These are phyloP conservation scores for Bombardia bombarda DNA, from an alignment of 495 filamentous ascomycete genomes.

Conservation along the genomic window DNA sequence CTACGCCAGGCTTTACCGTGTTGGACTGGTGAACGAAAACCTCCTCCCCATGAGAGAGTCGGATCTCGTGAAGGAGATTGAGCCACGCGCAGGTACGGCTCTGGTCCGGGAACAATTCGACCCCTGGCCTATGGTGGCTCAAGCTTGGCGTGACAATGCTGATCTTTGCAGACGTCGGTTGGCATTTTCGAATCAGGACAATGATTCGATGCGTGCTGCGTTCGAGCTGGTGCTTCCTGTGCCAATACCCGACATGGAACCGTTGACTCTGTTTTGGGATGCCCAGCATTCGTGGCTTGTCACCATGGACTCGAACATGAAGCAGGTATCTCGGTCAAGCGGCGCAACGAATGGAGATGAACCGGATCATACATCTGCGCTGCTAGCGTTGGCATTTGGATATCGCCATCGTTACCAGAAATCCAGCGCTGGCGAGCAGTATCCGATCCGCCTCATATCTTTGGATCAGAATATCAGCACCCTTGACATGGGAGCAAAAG, in stretches of 20 bases:
- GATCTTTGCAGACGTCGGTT: constrained; percentile 22
- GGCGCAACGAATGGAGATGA: constrained; percentile 7
- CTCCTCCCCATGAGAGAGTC: constrained; percentile 53
- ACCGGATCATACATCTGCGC: constrained; percentile 32
- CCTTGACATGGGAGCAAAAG: constrained; percentile 4
- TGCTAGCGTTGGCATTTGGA: constrained; percentile 44
- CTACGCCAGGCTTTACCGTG: constrained; percentile 60
- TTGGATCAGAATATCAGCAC: constrained; percentile 9
- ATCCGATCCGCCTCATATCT: constrained; percentile 27
- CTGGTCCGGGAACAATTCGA: constrained; percentile 50
- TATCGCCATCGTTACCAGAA: constrained; percentile 20
- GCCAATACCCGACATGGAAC: constrained; percentile 28
- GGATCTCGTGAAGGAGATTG: constrained; percentile 29
- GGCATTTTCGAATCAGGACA: constrained; percentile 24
- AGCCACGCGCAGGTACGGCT: constrained; percentile 39
- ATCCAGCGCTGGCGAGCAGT: constrained; percentile 25
- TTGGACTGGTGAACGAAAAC: constrained; percentile 69
- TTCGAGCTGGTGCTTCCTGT: constrained; percentile 42
- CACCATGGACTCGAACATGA: constrained; percentile 22
- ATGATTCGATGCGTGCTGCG: constrained; percentile 20
- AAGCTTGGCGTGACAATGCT: constrained; percentile 35
- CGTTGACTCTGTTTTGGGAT: constrained; percentile 46
- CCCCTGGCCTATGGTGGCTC: constrained; percentile 58
- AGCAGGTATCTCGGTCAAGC: neutral
- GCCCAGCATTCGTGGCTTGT: constrained; percentile 30